phyloP scores from a whole-genome alignment of 2,329 filamentous ascomycete genomes.

The Triangularia verruculosa region DNA sequence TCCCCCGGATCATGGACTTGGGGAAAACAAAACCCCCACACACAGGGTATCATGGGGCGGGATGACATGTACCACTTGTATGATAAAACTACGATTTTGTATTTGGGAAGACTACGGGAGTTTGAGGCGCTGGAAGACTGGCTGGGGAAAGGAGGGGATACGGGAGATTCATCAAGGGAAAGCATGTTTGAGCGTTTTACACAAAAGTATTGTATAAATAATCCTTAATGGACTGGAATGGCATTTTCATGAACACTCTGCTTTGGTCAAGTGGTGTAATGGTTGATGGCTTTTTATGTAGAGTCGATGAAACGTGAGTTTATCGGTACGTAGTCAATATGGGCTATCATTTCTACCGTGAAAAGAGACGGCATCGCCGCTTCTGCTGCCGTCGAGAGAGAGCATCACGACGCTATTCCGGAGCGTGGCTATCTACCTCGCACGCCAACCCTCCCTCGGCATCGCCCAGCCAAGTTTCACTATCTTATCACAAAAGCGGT shows the following conservation, averaged over 20 bases:
- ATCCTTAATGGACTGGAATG: background rate
- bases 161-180: background rate
- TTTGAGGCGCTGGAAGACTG: background rate
- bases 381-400: too few species aligned
- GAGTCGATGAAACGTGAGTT: too few species aligned
- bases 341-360: too few species aligned
- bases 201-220: background rate
- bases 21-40: background rate
- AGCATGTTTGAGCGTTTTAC: background rate
- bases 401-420: too few species aligned
- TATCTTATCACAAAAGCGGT: constrained; percentile 10
- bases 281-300: too few species aligned
- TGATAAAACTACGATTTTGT: background rate
- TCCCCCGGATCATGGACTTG: background rate
- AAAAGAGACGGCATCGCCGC: too few species aligned
- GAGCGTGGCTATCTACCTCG: too few species aligned
- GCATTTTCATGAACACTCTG: background rate
- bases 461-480: background rate
- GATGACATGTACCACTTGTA: background rate
- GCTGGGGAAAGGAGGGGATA: background rate
- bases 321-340: too few species aligned
- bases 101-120: background rate
- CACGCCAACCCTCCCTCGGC: background rate
- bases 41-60: background rate
- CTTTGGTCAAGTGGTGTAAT: too few species aligned